phyloP scores from a whole-genome alignment of 768 basidiomycete genomes.

The Crucibulum laeve region DNA sequence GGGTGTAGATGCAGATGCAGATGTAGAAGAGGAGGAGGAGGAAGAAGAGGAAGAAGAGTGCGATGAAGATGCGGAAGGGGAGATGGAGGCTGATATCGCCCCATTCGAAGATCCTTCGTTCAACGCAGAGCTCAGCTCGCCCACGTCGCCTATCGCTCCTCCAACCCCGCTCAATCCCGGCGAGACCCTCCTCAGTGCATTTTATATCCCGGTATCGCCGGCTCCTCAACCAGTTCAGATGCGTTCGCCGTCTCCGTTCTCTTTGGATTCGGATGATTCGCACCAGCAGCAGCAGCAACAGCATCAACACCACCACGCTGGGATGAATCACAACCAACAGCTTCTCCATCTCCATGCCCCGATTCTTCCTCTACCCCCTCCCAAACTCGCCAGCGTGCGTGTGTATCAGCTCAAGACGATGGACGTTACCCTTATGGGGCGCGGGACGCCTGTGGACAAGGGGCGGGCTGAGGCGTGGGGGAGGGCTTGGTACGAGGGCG shows the following conservation, averaged over 20 bases:
- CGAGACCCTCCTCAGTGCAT: constrained; percentile 6
- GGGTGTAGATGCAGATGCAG: constrained; percentile 2
- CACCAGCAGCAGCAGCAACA: constrained; percentile 11
- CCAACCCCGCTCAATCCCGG: constrained; percentile 11
- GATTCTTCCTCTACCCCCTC: constrained; percentile 28
- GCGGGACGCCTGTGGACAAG: constrained; percentile 29
- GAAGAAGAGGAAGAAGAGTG: background rate
- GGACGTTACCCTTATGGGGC: constrained; percentile 23
- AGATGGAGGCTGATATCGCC: constrained; percentile 27
- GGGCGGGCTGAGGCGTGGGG: constrained; percentile 23
- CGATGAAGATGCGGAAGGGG: constrained; percentile 24
- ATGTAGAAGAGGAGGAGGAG: constrained; percentile 10
- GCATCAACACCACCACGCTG: background rate
- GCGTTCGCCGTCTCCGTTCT: background rate
- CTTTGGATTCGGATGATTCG: background rate
- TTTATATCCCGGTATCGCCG: constrained; percentile 9
- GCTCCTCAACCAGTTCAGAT: background rate
- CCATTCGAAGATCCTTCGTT: constrained; percentile 31
- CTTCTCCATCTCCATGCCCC: constrained; percentile 13
- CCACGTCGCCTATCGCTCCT: constrained; percentile 9
- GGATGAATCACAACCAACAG: constrained; percentile 9
- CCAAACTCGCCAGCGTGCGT: constrained; percentile 24
- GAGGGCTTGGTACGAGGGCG: constrained; percentile 7
- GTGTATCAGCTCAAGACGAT: constrained; percentile 20
- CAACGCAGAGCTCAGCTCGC: constrained; percentile 30